Base-by-base conservation (phyloP, 768 basidiomycete species). In the Paxillus ammoniavirescens region DNA sequence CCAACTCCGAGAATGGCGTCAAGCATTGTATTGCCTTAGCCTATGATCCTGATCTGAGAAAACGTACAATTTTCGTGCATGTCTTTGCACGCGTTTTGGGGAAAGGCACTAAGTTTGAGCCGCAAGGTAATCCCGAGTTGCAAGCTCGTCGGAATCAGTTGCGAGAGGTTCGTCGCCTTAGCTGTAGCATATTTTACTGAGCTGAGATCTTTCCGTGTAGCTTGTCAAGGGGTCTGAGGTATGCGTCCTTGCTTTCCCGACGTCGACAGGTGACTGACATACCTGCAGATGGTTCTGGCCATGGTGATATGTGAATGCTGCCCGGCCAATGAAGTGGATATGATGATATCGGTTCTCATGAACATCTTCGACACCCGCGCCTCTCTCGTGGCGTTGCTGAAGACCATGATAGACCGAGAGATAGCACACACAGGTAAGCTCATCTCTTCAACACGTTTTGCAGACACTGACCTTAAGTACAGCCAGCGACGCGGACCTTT, bases 221-320 rank as follows among this genome's bases (percentile, higher is more conserved):
- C 71, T 91, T 54, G 84, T 91, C 40, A 86, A 83, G 66, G 85
- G 83, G 5, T 81, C 84, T 9, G 85, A 90, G 61, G 89, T 90
- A 68, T 65, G 86, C 60, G 8, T 37, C 53, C 18, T 36, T 12
- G 30, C 15, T 48, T 12, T 47, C 30, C 48, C 18, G 9, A 26
- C 33, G 28, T 38, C 17, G 47, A 6, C 44, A 15, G 42, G 18
- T 52, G 42, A 56, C 47, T 61, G 14, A 70, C 42, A 5, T 35
- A 8, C 33, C 26, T 45, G 18, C 61, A 90, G 90, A 82, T 91
- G 77, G 77, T 82, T 1, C 76, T 94, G 41, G 90, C 90, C 1
- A 71, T 94, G 63, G 91, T 93, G 3, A 88, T 96, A 37, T 91
- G 91, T 66, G 92, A 96, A 64, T 83, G 86, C 7, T 94, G 92